These are phyloP conservation scores for Krasilnikovozyma curviuscula DNA, from an alignment of 768 basidiomycete species.

Conservation along the genomic window DNA sequence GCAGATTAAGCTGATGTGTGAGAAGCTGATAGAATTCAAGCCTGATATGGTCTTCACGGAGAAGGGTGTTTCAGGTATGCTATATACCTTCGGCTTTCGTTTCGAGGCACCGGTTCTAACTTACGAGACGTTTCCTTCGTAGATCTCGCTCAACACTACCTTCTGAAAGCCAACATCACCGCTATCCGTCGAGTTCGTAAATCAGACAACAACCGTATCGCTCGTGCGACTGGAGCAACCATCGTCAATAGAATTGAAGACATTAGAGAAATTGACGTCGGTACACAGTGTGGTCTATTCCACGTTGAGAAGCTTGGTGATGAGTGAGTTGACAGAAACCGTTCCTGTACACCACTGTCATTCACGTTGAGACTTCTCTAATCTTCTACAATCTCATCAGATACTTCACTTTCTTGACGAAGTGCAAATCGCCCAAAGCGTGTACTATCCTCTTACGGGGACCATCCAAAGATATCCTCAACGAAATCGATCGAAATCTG, in stretches of 20 bases:
- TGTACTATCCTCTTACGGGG: constrained; percentile 96
- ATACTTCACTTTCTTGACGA: constrained; percentile 93
- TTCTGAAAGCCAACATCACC: constrained; percentile 72
- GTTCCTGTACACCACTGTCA: neutral
- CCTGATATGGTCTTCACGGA: constrained; percentile 90
- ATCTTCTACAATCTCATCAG: constrained; percentile 27
- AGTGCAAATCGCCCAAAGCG: constrained; percentile 76
- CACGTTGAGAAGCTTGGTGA: constrained; percentile 93
- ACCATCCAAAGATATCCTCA: constrained; percentile 92
- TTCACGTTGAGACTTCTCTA: neutral
- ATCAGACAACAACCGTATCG: constrained; percentile 96
- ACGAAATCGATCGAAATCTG: constrained; percentile 93
- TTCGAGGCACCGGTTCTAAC: too few species aligned
- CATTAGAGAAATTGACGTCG: constrained; percentile 74
- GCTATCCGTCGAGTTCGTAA: constrained; percentile 93
- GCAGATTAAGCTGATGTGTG: constrained; percentile 72
- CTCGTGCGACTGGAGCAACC: constrained; percentile 81
- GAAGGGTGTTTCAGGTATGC: constrained; percentile 86
- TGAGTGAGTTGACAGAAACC: constrained; percentile 36
- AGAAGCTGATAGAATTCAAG: constrained; percentile 74
- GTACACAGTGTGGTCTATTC: constrained; percentile 88
- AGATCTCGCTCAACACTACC: constrained; percentile 86
- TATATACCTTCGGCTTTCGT: too few species aligned
- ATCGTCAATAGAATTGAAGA: constrained; percentile 96
- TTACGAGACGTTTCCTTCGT: neutral